Conservation (phyloP, 163 green algal species). For the Scenedesmus sp. region DNA sequence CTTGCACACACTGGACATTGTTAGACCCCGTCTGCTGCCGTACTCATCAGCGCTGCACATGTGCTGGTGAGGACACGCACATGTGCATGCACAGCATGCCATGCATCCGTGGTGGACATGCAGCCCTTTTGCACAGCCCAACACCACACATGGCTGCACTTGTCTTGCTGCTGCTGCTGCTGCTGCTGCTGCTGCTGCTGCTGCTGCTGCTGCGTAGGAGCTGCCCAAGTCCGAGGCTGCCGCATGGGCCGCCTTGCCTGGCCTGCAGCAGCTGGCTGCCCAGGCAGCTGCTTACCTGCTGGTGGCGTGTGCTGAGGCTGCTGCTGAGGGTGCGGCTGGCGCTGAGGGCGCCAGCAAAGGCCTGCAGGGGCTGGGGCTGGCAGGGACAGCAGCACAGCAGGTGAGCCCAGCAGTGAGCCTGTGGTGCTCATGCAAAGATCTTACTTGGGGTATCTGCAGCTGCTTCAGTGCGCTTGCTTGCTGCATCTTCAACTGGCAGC, state of each 20-base stretch:
- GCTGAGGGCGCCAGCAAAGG: slow-evolving; percentile 39
- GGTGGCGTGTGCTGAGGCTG: slow-evolving; percentile 66
- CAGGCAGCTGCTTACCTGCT: slow-evolving; percentile 56
- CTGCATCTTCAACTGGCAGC: too few relatives aligned
- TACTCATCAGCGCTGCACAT: too few relatives aligned
- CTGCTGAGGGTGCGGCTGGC: slow-evolving; percentile 49
- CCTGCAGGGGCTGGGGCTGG: slow-evolving; percentile 61
- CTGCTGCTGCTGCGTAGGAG: neutral
- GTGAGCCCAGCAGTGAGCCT: neutral
- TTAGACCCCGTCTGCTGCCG: too few relatives aligned
- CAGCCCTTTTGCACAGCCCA: neutral
- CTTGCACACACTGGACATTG: too few relatives aligned
- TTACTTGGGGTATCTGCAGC: too few relatives aligned
- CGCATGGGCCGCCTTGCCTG: neutral
- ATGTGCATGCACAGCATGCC: neutral
- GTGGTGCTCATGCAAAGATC: neutral
- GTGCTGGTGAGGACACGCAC: neutral
- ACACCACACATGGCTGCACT: neutral
- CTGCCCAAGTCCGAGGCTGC: slow-evolving; percentile 27
- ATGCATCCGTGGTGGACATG: neutral
- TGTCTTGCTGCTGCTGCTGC: slow-evolving; percentile 10
- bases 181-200: neutral
- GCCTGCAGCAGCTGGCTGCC: slow-evolving; percentile 42
- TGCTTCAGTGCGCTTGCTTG: neutral
- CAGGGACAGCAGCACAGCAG: slow-evolving; percentile 36